Evolutionary conservation across 441 rosid genomes (phyloP), one percentile per base, ranked within the genome.

Genomic region (Pelargonium fulgidum): DNA sequence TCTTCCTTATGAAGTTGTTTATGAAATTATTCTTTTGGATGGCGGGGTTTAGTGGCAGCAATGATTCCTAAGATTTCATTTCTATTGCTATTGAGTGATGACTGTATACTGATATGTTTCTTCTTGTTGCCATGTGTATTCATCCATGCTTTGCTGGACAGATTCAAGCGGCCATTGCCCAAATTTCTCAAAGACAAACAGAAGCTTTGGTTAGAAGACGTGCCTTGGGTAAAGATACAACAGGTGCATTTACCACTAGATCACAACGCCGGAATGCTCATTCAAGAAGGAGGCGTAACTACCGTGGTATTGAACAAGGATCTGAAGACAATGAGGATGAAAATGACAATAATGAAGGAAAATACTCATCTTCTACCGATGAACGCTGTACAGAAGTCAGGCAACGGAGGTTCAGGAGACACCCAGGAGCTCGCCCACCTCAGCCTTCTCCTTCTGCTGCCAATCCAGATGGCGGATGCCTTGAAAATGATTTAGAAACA

Each of bases 111-210:
- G 14, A 44, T 50, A 58, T 74, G 33, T 59, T 33, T 16, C 66
- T 70, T 65, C 42, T 42, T 70, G 62, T 24, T 72, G 41, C 26
- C 72, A 54, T 9, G 39, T 61, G 2, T 36, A 17, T 29, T 74
- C 36, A 73, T 70, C 47, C 13, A 70, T 69, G 62, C 41, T 80
- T 68, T 77, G 36, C 66, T 77, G 66, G 80, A 67, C 81, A 89
- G 91, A 84, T 89, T 79, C 94, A 89, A 86, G 87, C 62, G 78
- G 84, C 87, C 62, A 86, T 89, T 76, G 94, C 91, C 16, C 82
- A 85, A 75, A 80, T 86, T 72, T 78, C 85, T 22, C 85, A 77
- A 77, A 76, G 83, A 54, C 94, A 89, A 69, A 79, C 94, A 62
- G 87, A 85, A 71, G 90, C 89, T 50, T 75, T 89, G 2, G 85